These are phyloP conservation scores for Quercus gilva DNA, from an alignment of 306 rosid species.

Conservation along the genomic window DNA sequence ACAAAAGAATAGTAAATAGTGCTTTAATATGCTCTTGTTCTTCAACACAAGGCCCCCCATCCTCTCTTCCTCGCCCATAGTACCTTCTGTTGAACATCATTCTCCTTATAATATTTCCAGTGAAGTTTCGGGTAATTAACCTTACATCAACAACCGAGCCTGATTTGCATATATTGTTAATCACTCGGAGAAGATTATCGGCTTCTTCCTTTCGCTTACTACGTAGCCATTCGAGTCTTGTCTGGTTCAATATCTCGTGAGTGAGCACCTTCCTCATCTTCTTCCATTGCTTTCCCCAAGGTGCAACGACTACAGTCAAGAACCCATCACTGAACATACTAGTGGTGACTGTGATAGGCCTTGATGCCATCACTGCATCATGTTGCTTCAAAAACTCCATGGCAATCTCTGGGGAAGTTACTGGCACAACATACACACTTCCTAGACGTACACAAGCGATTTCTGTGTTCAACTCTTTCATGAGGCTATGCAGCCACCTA, in stretches of 20 bases:
- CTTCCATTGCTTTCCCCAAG: conserved; percentile 29
- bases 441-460: conserved; percentile 50
- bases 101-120: conserved; percentile 1
- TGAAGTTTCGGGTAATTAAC: conserved; percentile 7
- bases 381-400: conserved; percentile 37
- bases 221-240: conserved; percentile 19
- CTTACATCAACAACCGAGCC: conserved; percentile 29
- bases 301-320: background rate
- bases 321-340: conserved; percentile 16
- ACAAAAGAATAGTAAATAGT: too few relatives aligned
- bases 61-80: too few relatives aligned
- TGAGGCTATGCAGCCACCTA: conserved; percentile 34
- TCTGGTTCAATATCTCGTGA: conserved; percentile 13
- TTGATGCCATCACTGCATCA: conserved; percentile 40
- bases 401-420: conserved; percentile 30
- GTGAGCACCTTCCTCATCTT: conserved; percentile 31
- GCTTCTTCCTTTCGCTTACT: conserved; percentile 40
- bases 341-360: conserved; percentile 23
- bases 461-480: conserved; percentile 35
- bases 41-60: too few relatives aligned
- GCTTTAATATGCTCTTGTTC: too few relatives aligned
- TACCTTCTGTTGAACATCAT: background rate
- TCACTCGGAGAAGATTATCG: conserved; percentile 29
- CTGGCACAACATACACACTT: conserved; percentile 34
- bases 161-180: conserved; percentile 16